Evolutionary conservation across 2,329 filamentous ascomycete species (phyloP).

Genomic region (Trichoderma cornu-damae): DNA sequence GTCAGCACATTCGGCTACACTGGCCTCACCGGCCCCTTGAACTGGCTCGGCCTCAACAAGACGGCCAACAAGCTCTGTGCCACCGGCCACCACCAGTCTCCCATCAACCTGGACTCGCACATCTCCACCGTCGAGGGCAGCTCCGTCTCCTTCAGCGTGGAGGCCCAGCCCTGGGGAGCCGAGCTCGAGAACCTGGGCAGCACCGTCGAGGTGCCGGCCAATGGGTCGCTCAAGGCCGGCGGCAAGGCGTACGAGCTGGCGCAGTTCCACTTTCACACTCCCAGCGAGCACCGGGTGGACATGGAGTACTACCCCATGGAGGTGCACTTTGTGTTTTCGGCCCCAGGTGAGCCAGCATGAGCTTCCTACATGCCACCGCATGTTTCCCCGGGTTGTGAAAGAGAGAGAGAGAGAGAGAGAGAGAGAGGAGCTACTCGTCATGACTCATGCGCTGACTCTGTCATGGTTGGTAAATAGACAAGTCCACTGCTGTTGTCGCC

Average conservation of each 20-base stretch:
- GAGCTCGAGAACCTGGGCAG: conserved; percentile 49
- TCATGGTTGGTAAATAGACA: neutral
- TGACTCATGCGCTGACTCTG: neutral
- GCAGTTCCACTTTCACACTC: conserved; percentile 58
- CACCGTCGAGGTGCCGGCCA: conserved; percentile 46
- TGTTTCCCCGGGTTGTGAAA: too few species aligned
- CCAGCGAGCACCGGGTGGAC: conserved; percentile 52
- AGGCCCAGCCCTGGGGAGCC: conserved; percentile 32
- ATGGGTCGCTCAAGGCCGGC: conserved; percentile 41
- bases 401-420: too few species aligned
- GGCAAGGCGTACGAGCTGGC: conserved; percentile 40
- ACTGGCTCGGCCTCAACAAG: conserved; percentile 45
- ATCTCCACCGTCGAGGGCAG: conserved; percentile 30
- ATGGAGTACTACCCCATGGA: conserved; percentile 30
- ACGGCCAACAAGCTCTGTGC: conserved; percentile 43
- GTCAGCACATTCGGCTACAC: conserved; percentile 38
- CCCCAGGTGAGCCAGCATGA: conserved; percentile 5
- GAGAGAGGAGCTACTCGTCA: neutral
- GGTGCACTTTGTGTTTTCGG: conserved; percentile 30
- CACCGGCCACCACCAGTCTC: conserved; percentile 48
- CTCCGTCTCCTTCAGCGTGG: conserved; percentile 34
- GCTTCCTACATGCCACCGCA: too few species aligned
- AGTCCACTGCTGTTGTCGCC: conserved; percentile 28
- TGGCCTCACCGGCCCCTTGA: conserved; percentile 43
- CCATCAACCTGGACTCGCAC: conserved; percentile 45